These are phyloP conservation scores for Cytidiella melzeri DNA, from an alignment of 768 basidiomycete species.

Conservation along the genomic window DNA sequence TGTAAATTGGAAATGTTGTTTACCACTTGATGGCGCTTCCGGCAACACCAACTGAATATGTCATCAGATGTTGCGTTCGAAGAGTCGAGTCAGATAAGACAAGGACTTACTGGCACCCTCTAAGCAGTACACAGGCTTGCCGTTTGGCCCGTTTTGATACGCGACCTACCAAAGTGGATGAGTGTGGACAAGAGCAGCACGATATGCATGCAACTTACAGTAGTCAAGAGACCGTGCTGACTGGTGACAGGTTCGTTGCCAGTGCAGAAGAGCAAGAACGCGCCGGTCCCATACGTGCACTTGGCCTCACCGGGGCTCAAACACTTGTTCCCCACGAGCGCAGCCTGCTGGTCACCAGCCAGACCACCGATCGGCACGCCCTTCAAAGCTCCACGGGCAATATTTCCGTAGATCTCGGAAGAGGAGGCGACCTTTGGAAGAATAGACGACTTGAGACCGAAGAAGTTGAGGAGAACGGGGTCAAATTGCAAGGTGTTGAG, in stretches of 20 bases:
- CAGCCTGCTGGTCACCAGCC: slow-evolving; percentile 98
- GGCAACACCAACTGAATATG: slow-evolving; percentile 73
- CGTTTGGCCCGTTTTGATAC: slow-evolving; percentile 76
- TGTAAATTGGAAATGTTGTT: slow-evolving; percentile 9
- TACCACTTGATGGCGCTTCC: slow-evolving; percentile 93
- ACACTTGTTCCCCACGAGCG: slow-evolving; percentile 95
- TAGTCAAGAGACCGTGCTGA: slow-evolving; percentile 81
- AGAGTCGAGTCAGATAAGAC: too few relatives aligned
- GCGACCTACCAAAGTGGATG: slow-evolving; percentile 50
- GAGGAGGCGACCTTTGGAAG: slow-evolving; percentile 87
- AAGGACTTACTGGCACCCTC: slow-evolving; percentile 86
- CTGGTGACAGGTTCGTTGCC: slow-evolving; percentile 83
- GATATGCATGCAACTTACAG: slow-evolving; percentile 40
- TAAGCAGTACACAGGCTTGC: slow-evolving; percentile 84
- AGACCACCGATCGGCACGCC: slow-evolving; percentile 88
- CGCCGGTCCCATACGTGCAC: slow-evolving; percentile 97
- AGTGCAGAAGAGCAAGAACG: slow-evolving; percentile 94
- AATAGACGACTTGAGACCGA: slow-evolving; percentile 68
- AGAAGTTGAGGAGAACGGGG: slow-evolving; percentile 76
- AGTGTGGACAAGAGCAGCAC: not conserved
- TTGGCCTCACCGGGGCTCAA: slow-evolving; percentile 88
- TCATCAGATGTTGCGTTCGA: slow-evolving; percentile 1
- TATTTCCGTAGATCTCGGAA: slow-evolving; percentile 85
- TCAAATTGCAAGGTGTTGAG: slow-evolving; percentile 81
- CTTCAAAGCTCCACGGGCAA: slow-evolving; percentile 57